Base-by-base conservation (phyloP, 441 rosid species). In the Euphorbia celastroides region DNA sequence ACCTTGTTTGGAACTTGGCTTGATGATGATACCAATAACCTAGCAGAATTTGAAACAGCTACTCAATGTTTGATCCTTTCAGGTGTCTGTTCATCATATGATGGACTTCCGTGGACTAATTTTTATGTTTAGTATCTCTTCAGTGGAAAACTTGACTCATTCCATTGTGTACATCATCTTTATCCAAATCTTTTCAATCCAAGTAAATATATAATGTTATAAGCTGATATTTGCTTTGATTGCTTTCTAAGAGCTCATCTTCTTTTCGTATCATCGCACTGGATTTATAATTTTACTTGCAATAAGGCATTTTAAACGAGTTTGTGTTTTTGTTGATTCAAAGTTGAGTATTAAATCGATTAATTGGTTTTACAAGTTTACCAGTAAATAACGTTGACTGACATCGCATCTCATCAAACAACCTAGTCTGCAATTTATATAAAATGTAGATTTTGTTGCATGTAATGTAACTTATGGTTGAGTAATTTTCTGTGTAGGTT, bases 401-500 rank as follows among this genome's bases (percentile, higher is more conserved):
- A 48, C 50, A 22, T 26, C 51, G 48, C 20, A 48, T 48, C 22
- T 59, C 46, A 16, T 41, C 71, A 59, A 44, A 44, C 57, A 44
- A 55, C 57, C 14, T 34, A 19, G 23, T 46, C 14, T 42, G 57
- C 27, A 28, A 9, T 44, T 31, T 41, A 13, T 59, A 27, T 57
- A 32, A 19, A 32, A 19, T 34, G 27, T 20, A 25, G 26, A 36
- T 30, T 62, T 14, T 36, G n/a, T 41, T 5, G 16, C 25, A 61
- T 16, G 30, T 17, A 54, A 61, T 16, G 30, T 17, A 54, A 28
- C 65, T 25, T 17, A 16, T 56, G 26, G n/a, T 36, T 22, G 59
- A 5, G 22, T 1, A 46, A 13, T 20, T 27, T 41, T 54, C 75
- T 23, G 50, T 79, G 76, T 68, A 93, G 98, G 93, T 93, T 59